Evolutionary conservation across 805 yeast genomes (phyloP).

Genomic region (Cyberlindnera americana): DNA sequence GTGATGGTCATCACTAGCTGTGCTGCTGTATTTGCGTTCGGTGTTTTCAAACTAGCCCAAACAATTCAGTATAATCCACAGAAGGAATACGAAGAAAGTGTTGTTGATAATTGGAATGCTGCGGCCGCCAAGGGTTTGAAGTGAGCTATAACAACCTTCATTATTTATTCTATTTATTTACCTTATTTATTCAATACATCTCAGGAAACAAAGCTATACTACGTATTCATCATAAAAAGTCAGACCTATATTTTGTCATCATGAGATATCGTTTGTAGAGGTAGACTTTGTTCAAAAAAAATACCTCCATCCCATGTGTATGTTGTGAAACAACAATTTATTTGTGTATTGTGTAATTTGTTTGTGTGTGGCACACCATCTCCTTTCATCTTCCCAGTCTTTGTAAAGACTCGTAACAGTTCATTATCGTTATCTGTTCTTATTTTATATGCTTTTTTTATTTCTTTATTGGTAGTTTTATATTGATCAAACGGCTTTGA

Average conservation of each 20-base stretch:
- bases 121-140: slow-evolving; percentile 22
- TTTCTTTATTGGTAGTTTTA: neutral
- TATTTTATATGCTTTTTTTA: neutral
- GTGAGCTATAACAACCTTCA: slow-evolving; percentile 1
- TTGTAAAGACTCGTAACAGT: too few species aligned
- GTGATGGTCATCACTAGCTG: slow-evolving; percentile 13
- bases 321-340: neutral
- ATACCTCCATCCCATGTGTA: too few species aligned
- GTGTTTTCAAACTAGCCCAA: slow-evolving; percentile 19
- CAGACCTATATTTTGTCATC: too few species aligned
- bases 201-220: too few species aligned
- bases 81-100: slow-evolving; percentile 19
- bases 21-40: slow-evolving; percentile 17
- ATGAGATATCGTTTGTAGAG: too few species aligned
- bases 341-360: too few species aligned
- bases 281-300: too few species aligned
- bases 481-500: too few species aligned
- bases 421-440: too few species aligned
- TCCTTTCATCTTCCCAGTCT: too few species aligned
- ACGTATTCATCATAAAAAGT: too few species aligned
- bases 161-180: slow-evolving; percentile 3
- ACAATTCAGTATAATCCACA: slow-evolving; percentile 18
- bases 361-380: too few species aligned
- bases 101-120: slow-evolving; percentile 23
- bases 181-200: slow-evolving; percentile 2